Percentiles rank a stretch among this genome's conserved stretches.
Evolutionary conservation across 2,329 filamentous ascomycete species (phyloP).

Genomic region (Cytospora schulzeri): DNA sequence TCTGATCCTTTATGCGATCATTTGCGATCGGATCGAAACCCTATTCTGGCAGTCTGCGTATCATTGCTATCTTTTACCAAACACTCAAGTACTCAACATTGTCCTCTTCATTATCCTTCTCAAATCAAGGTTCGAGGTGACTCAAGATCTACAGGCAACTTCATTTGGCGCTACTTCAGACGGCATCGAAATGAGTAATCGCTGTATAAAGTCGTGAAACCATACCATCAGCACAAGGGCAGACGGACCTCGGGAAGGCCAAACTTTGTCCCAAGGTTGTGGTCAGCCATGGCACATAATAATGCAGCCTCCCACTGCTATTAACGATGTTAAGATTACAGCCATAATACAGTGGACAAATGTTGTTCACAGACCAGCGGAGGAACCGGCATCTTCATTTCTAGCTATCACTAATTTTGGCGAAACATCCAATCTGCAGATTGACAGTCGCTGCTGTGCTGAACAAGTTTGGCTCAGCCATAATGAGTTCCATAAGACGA

Average conservation of each 20-base stretch:
- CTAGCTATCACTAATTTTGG: background rate
- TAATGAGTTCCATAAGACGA: conserved; percentile 31
- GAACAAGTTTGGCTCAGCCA: background rate
- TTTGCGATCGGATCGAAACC: background rate
- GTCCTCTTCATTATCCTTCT: no score
- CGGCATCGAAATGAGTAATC: background rate
- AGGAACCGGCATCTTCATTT: no score
- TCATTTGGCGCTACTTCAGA: background rate
- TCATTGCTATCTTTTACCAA: background rate
- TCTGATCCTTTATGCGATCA: background rate
- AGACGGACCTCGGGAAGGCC: background rate
- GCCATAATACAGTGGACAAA: no score
- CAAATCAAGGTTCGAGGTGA: no score
- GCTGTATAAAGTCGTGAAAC: background rate
- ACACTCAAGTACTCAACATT: no score
- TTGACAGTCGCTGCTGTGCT: background rate
- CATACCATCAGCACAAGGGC: background rate
- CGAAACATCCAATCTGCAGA: background rate
- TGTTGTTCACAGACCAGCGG: no score
- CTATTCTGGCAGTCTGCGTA: background rate
- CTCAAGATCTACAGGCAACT: background rate
- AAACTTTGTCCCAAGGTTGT: background rate
- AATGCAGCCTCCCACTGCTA: no score
- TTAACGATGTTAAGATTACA: background rate
- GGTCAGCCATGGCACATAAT: background rate